These are phyloP conservation scores for Lophium mytilinum DNA, from an alignment of 495 filamentous ascomycete species.

Conservation along the genomic window DNA sequence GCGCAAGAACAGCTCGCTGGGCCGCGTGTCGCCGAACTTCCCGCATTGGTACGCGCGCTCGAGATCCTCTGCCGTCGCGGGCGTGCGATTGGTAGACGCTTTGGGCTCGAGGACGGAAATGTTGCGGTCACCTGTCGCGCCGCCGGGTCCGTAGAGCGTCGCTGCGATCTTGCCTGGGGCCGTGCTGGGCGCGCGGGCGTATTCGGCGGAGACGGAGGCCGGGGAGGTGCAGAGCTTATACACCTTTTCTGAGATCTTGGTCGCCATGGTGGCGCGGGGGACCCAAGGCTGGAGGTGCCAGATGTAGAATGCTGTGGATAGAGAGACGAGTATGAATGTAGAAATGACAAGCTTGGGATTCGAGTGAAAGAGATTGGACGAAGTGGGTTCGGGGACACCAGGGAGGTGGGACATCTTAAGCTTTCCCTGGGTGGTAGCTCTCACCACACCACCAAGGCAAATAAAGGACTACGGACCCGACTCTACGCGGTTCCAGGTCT, in stretches of 20 bases:
- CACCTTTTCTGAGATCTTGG: conserved; percentile 41
- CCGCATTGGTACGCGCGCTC: conserved; percentile 51
- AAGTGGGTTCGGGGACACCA: not conserved
- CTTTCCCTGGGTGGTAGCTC: too few species aligned
- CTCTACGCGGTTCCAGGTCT: too few species aligned
- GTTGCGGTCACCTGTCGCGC: not conserved
- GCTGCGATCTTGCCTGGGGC: conserved; percentile 48
- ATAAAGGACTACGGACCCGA: too few species aligned
- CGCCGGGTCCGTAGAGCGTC: conserved; percentile 40
- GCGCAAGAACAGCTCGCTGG: conserved; percentile 59
- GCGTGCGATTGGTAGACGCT: conserved; percentile 17
- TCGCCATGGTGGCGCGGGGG: conserved; percentile 4
- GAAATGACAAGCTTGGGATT: not conserved
- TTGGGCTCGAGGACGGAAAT: conserved; percentile 12
- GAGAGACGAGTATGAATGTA: not conserved
- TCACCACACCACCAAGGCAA: too few species aligned
- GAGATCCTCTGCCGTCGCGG: conserved; percentile 37
- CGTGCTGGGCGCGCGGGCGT: conserved; percentile 46
- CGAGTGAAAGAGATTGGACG: not conserved
- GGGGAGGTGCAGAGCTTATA: conserved; percentile 44
- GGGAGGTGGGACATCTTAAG: too few species aligned
- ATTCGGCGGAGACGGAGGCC: conserved; percentile 48
- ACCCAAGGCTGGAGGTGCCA: conserved; percentile 6
- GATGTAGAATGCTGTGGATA: not conserved
- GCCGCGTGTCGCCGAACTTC: conserved; percentile 55